Conservation (phyloP, 495 filamentous ascomycete species). For the Neurospora africana region DNA sequence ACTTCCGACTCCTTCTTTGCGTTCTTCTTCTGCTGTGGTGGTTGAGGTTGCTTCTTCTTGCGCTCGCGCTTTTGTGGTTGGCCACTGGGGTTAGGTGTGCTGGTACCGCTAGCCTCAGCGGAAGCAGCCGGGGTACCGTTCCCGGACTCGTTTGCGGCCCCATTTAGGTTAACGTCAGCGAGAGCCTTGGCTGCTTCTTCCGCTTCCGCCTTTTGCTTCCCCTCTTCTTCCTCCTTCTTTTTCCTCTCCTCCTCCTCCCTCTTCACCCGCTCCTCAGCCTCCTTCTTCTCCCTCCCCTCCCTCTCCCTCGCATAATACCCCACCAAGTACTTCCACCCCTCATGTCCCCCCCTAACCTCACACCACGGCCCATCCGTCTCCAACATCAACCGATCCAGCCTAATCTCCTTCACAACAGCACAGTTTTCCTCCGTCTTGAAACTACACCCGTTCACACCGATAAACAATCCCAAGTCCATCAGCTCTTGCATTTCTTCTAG, state of each 20-base stretch:
- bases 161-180: neutral
- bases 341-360: conserved; percentile 55
- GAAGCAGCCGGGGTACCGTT: neutral
- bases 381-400: conserved; percentile 65
- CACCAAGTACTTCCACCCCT: conserved; percentile 46
- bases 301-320: conserved; percentile 14
- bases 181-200: neutral
- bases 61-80: neutral
- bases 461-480: conserved; percentile 64
- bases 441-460: conserved; percentile 85
- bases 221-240: neutral
- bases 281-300: neutral
- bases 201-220: conserved; percentile 1
- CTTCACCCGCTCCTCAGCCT: neutral
- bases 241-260: neutral
- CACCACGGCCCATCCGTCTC: conserved; percentile 95
- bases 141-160: neutral
- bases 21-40: conserved; percentile 26
- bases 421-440: conserved; percentile 88
- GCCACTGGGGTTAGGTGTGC: neutral
- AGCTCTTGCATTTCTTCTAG: conserved; percentile 69
- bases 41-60: conserved; percentile 11
- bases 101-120: neutral
- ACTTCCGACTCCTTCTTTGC: conserved; percentile 37
- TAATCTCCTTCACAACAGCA: conserved; percentile 65